Conservation (phyloP, 768 basidiomycete genomes). For the Termitomyces bulborhizus region DNA sequence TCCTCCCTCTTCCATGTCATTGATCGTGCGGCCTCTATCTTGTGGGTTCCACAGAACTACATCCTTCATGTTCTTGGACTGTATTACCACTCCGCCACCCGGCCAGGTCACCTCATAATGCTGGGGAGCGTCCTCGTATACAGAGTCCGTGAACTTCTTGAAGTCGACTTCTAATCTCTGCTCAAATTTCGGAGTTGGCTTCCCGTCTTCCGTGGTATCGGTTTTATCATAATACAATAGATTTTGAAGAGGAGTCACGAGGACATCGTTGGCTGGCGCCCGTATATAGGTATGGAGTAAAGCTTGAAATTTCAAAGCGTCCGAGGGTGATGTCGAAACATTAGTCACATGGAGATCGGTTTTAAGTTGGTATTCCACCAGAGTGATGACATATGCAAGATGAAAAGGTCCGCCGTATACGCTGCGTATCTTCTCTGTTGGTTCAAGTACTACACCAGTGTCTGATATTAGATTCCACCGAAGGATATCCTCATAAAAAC, state of each 20-base stretch:
- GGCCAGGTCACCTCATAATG: conserved; percentile 58
- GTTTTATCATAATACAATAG: conserved; percentile 79
- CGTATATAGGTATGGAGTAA: conserved; percentile 89
- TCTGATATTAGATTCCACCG: background rate
- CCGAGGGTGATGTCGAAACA: conserved; percentile 37
- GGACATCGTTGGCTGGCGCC: conserved; percentile 51
- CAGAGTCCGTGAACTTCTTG: conserved; percentile 59
- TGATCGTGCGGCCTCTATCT: conserved; percentile 64
- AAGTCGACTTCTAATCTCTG: conserved; percentile 62
- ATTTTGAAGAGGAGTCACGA: conserved; percentile 59
- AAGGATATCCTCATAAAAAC: background rate
- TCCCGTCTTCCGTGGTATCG: conserved; percentile 45
- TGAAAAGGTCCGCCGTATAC: conserved; percentile 62
- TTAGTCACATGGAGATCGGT: conserved; percentile 83
- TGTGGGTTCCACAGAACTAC: conserved; percentile 97
- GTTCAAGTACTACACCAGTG: conserved; percentile 47
- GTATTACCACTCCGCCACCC: conserved; percentile 47
- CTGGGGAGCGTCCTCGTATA: conserved; percentile 62
- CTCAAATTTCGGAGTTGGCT: conserved; percentile 48
- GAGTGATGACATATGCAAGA: conserved; percentile 76
- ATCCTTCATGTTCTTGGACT: conserved; percentile 55
- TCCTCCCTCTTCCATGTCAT: conserved; percentile 86
- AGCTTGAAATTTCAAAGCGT: conserved; percentile 80
- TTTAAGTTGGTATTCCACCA: conserved; percentile 65
- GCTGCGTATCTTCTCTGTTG: conserved; percentile 49